Conservation (phyloP, 75 land plant genomes). For the Isoetes taiwanensis region DNA sequence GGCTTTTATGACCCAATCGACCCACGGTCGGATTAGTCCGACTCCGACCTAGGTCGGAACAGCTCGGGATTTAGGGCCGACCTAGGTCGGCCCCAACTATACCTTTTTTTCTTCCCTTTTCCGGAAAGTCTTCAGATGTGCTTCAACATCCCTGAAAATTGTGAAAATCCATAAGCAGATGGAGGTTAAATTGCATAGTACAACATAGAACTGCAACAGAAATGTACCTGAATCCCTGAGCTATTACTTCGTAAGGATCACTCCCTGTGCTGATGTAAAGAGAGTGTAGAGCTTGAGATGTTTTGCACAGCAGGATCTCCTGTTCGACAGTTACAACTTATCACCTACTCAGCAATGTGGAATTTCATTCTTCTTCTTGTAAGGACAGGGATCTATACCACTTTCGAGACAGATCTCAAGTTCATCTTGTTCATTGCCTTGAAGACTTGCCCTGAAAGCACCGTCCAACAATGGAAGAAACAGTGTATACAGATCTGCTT, state of each 20-base stretch:
- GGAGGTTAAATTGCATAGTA: too few relatives aligned
- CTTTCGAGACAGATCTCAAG: slow-evolving; percentile 72
- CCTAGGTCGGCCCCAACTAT: background rate
- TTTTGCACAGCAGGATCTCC: slow-evolving; percentile 46
- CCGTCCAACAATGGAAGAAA: slow-evolving; percentile 73
- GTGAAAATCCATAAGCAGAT: background rate
- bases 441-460: slow-evolving; percentile 52
- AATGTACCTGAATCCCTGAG: slow-evolving; percentile 43
- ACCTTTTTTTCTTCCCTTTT: slow-evolving; percentile 78
- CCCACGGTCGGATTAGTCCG: too few relatives aligned
- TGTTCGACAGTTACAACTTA: slow-evolving; percentile 1
- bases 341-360: background rate
- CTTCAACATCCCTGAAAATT: slow-evolving; percentile 47
- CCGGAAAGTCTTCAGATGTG: slow-evolving; percentile 48
- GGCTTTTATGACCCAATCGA: too few relatives aligned
- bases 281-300: slow-evolving; percentile 36
- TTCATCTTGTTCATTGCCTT: slow-evolving; percentile 59
- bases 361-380: slow-evolving; percentile 6
- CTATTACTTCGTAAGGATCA: slow-evolving; percentile 69
- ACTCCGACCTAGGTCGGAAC: too few relatives aligned
- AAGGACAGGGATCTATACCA: slow-evolving; percentile 34
- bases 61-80: background rate
- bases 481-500: slow-evolving; percentile 42
- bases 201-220: background rate
- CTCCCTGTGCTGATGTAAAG: slow-evolving; percentile 65